Evolutionary conservation across 2,329 filamentous ascomycete genomes (phyloP).

Genomic region (Nothophoma quercina): DNA sequence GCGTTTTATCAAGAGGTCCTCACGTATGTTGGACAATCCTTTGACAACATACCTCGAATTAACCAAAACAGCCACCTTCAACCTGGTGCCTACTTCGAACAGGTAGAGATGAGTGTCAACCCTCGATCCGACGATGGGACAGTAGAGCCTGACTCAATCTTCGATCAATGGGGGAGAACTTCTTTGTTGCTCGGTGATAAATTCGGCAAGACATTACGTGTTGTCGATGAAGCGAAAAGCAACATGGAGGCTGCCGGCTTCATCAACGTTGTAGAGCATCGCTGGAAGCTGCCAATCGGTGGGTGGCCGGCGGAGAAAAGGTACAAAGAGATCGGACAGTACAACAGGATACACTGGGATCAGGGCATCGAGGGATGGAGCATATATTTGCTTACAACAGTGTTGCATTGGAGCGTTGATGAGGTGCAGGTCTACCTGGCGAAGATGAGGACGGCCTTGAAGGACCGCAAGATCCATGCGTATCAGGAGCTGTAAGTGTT

Average conservation of each 20-base stretch:
- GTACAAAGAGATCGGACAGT: conserved; percentile 60
- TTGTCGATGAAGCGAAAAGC: conserved; percentile 49
- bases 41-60: background rate
- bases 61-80: conserved; percentile 26
- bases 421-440: conserved; percentile 54
- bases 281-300: conserved; percentile 47
- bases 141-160: conserved; percentile 25
- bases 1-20: conserved; percentile 29
- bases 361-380: conserved; percentile 41
- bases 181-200: conserved; percentile 38
- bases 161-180: conserved; percentile 36
- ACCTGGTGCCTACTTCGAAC: conserved; percentile 43
- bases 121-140: conserved; percentile 40
- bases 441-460: conserved; percentile 35
- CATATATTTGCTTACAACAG: conserved; percentile 29
- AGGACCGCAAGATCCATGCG: conserved; percentile 37
- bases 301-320: conserved; percentile 46
- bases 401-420: conserved; percentile 50
- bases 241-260: conserved; percentile 63
- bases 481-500: conserved; percentile 40
- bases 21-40: conserved; percentile 24
- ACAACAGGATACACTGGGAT: conserved; percentile 35
- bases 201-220: conserved; percentile 46
- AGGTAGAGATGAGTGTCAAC: conserved; percentile 35
- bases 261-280: conserved; percentile 57